Evolutionary conservation across 2,329 filamentous ascomycete species (phyloP), one percentile per base, ranked within the genome.

Genomic region (Pseudogymnoascus sp.): DNA sequence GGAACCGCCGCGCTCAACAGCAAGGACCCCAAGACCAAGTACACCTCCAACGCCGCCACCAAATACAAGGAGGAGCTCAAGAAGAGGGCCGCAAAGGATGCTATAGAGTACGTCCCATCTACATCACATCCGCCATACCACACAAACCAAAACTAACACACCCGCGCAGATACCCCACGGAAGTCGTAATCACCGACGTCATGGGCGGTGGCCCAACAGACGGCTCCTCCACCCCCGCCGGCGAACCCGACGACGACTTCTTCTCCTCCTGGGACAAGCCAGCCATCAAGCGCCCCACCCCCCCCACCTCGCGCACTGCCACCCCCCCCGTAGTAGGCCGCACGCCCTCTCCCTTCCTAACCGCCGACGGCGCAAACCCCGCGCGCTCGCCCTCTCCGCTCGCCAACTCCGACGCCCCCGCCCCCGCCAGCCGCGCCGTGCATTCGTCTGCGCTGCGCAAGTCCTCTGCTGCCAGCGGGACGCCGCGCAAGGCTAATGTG

Each of bases 241-340:
- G 86, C 68, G 92, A 96, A 69, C 82, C 84, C 21, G 87, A 88
- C 18, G 92, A 97, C 72, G 94, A 97, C 75, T 99, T 99, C 81
- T 99, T 99, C 78, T 96, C 93, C 8, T 97, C 92, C 0, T 99
- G 93, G 94, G 94, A 97, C 73, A 97, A 97, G 79, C 94, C 94
- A 21, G 85, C 92, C 4, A 95, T 99, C 78, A 99, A 97, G 82
- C 87, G 92, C 70, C 93, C 93, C 37, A 97, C 91, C 67, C 96
- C 96, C 68, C 93, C 94, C 14, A 84, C 94, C 47, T 97, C 93
- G 38, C 88, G 94, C 72, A 94, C 91, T 47, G 87, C 86, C 61
- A 97, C 94, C 2, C 93, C 93, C 12, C 88, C 90, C 3, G 84
- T 90, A 10, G 82, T 90, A 69, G 88, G 88, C 70, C 88, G 92